phyloP scores from a whole-genome alignment of 2,329 filamentous ascomycete genomes.

The Fonsecaea pedrosoi region DNA sequence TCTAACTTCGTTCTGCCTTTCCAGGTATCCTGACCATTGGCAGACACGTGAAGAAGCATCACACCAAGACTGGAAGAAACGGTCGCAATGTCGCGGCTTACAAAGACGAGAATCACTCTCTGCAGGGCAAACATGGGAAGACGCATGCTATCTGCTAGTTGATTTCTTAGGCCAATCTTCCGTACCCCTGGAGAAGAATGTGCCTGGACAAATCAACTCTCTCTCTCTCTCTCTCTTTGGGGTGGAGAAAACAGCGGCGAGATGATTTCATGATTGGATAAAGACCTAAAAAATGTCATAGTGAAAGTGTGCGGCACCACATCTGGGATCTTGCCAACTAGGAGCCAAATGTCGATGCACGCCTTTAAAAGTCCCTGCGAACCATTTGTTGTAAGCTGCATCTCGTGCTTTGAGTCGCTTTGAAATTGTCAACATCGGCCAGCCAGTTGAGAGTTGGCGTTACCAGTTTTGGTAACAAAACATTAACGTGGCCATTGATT shows the following conservation, averaged over 20 bases:
- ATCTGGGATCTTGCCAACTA: neutral
- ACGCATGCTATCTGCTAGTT: slow-evolving; percentile 83
- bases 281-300: neutral
- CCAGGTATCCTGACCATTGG: slow-evolving; percentile 18
- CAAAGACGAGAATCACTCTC: slow-evolving; percentile 78
- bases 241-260: neutral
- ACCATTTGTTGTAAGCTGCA: neutral
- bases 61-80: slow-evolving; percentile 58
- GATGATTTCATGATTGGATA: neutral
- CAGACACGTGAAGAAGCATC: slow-evolving; percentile 61
- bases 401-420: neutral
- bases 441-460: too few species aligned
- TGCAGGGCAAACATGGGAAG: slow-evolving; percentile 83
- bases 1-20: neutral
- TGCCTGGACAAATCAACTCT: neutral
- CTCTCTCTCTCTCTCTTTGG: neutral
- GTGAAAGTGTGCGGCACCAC: neutral
- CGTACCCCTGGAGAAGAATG: neutral
- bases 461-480: too few species aligned
- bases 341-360: neutral
- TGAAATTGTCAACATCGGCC: too few species aligned
- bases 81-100: slow-evolving; percentile 61
- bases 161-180: neutral
- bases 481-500: neutral
- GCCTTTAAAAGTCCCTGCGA: neutral